Base-by-base conservation (phyloP, 495 filamentous ascomycete species). In the Xylaria curta region DNA sequence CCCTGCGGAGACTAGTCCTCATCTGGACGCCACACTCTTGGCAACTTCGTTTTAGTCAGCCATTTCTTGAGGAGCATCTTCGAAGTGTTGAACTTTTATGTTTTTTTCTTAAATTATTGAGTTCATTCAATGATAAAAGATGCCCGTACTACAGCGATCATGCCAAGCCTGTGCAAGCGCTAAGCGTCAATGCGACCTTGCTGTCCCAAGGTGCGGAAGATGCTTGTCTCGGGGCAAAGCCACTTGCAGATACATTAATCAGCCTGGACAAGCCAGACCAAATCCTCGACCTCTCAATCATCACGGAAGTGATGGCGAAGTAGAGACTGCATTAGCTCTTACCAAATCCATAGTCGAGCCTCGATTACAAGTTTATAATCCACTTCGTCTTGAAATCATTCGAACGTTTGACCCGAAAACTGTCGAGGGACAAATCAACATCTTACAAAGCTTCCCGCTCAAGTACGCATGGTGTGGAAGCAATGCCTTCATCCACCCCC, bases 1-100 rank as follows among this genome's bases (percentile, higher is more conserved):
- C n/a, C n/a, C 31, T 59, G 56, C 56, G 56, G 56, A 59, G 56
- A 59, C 56, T 59, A 59, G 56, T 33, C 28, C 56, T 59, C 56
- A 33, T 59, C n/a, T 59, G 17, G 56, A 59, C 21, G 56, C 3
- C 15, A 9, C 36, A 38, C 8, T 59, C 56, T 59, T 59, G 56
- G 51, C 51, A 54, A 28, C 2, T 12, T 28, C 26, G 51, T 12
- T 54, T 54, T 51, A 51, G 7, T 21, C 49, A 51, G 46, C 19
- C 4, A 17, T 17, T n/a, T 3, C 6, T 19, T 19, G 46, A n/a
- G 21, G 17, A 49, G 46, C 17, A 24, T 53, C 49, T 24, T 53
- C 19, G 8, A 0, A 15, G 21, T 53, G 28, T 31, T 31, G 5
- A 38, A 38, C 36, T 38, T 38, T 38, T 54, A 24, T 15, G 51